Evolutionary conservation across 257 asterid genomes (phyloP).

Genomic region (Forsythia suspensa): DNA sequence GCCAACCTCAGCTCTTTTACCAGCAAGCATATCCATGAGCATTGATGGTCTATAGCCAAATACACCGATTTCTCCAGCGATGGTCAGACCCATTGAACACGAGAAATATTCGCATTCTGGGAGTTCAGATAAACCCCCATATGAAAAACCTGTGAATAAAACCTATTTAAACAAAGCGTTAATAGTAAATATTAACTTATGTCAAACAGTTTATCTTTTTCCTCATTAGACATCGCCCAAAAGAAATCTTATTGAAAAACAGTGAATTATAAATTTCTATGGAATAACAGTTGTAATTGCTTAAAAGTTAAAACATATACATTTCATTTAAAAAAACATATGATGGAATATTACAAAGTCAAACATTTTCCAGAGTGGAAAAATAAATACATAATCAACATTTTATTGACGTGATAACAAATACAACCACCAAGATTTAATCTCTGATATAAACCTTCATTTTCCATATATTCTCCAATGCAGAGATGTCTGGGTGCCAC

Average conservation of each 20-base stretch:
- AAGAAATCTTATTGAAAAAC: conserved; percentile 18
- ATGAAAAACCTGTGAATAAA: conserved; percentile 90
- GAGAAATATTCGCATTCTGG: conserved; percentile 83
- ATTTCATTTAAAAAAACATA: neutral
- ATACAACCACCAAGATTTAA: neutral
- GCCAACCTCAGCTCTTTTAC: conserved; percentile 95
- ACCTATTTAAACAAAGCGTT: conserved; percentile 68
- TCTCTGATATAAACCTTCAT: neutral
- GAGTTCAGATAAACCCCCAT: conserved; percentile 93
- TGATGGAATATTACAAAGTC: neutral
- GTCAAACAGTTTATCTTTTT: conserved; percentile 11
- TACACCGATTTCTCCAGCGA: conserved; percentile 96
- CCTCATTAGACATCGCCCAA: neutral
- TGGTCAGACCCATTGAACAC: conserved; percentile 95
- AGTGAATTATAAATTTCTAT: conserved; percentile 12
- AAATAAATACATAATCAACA: conserved; percentile 2
- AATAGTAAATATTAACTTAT: conserved; percentile 33
- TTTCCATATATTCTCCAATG: neutral
- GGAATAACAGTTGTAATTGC: neutral
- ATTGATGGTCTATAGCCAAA: conserved; percentile 93
- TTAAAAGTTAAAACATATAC: neutral
- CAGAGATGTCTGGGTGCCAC: neutral
- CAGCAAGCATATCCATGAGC: conserved; percentile 95
- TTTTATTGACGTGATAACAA: neutral
- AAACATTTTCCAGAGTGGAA: neutral